A percentile compares a stretch with the other conserved stretches of the same genome.
These are phyloP conservation scores for Penicillium griseofulvum DNA, from an alignment of 2,329 filamentous ascomycete species.

Conservation along the genomic window DNA sequence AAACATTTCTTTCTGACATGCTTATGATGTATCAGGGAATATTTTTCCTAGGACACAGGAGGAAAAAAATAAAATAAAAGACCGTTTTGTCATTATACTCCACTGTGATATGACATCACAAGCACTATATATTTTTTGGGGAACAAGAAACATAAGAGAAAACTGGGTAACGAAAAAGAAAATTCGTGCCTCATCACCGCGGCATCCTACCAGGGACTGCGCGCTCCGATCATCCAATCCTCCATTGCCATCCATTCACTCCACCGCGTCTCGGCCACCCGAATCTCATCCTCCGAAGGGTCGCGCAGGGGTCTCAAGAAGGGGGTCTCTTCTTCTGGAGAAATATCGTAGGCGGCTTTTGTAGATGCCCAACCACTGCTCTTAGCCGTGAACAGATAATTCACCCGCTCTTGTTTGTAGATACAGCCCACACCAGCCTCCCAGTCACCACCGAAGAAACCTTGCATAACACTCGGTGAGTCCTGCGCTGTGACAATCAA, in stretches of 20 bases:
- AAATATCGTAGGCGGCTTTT: conserved; percentile 86
- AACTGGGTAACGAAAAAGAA: conserved; percentile 10
- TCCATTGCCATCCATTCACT: conserved; percentile 95
- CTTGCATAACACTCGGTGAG: conserved; percentile 74
- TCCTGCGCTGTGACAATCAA: conserved; percentile 92
- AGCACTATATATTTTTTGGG: conserved; percentile 3
- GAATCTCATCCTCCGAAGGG: conserved; percentile 74
- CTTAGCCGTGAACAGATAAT: conserved; percentile 94
- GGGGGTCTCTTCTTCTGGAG: conserved; percentile 75
- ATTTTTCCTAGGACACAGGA: background rate
- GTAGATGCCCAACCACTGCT: conserved; percentile 84
- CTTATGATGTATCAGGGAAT: background rate
- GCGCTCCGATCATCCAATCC: conserved; percentile 91
- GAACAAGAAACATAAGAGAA: conserved; percentile 1
- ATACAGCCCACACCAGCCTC: conserved; percentile 71
- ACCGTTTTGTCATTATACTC: conserved; percentile 4
- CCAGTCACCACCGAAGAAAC: conserved; percentile 93
- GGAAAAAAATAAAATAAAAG: background rate
- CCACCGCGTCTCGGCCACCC: conserved; percentile 78
- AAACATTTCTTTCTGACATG: background rate
- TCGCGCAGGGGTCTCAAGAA: conserved; percentile 78
- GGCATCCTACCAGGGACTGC: conserved; percentile 42
- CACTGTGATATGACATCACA: background rate
- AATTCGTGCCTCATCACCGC: conserved; percentile 27
- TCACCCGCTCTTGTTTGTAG: conserved; percentile 83